Conservation (phyloP, 345 rosid genomes). For the Citrus maxima region DNA sequence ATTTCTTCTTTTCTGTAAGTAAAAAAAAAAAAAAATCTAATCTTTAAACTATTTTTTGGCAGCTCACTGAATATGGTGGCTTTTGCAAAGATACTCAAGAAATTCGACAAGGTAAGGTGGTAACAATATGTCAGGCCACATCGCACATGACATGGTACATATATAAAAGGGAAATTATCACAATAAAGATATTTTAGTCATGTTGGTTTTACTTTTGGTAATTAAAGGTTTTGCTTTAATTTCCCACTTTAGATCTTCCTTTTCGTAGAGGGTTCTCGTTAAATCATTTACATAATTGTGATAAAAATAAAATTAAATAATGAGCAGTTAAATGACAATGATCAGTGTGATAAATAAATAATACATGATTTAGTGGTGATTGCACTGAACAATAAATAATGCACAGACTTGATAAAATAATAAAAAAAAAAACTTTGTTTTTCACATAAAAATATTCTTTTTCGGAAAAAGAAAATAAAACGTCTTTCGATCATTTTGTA, state of each 20-base stretch:
- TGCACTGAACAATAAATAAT: no score
- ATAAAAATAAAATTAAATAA: neutral
- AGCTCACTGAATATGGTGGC: slow-evolving; percentile 90
- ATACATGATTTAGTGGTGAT: no score
- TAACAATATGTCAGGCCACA: slow-evolving; percentile 6
- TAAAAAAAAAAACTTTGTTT: no score
- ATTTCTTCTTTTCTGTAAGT: neutral
- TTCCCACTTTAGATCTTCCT: neutral
- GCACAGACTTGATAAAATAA: no score
- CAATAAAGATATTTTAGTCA: neutral
- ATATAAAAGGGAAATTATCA: neutral
- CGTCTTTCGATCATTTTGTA: neutral
- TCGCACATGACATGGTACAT: neutral
- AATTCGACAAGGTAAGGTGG: slow-evolving; percentile 83
- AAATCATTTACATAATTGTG: neutral
- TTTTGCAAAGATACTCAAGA: slow-evolving; percentile 83
- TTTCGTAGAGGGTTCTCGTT: neutral
- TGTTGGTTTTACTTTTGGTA: neutral
- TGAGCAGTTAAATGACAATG: neutral
- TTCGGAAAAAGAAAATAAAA: neutral
- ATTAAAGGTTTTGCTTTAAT: slow-evolving; percentile 1
- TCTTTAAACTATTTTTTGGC: slow-evolving; percentile 24
- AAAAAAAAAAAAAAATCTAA: slow-evolving; percentile 3
- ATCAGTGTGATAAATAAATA: no score
- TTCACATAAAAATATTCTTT: no score